Conservation (phyloP, 1,139 yeast species). For the Diutina ranongensis region DNA sequence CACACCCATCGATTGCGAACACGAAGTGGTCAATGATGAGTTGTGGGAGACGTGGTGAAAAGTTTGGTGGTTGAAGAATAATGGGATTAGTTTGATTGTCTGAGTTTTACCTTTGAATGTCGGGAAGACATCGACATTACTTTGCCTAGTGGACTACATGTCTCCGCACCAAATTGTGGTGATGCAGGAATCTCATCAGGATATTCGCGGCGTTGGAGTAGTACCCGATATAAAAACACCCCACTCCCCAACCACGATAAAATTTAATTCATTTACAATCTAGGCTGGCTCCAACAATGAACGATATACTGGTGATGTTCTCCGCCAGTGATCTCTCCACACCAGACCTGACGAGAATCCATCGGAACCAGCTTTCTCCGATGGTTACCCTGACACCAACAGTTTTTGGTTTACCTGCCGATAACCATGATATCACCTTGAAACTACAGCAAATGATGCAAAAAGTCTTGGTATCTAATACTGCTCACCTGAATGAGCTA, state of each 20-base stretch:
- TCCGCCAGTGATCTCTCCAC: slow-evolving; percentile 1
- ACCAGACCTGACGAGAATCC: neutral
- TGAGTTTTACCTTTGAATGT: too few species aligned
- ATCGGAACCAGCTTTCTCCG: neutral
- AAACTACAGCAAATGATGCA: slow-evolving; percentile 1
- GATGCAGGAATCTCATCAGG: neutral
- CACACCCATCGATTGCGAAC: too few species aligned
- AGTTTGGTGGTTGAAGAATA: too few species aligned
- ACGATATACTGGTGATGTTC: neutral
- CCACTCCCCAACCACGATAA: too few species aligned
- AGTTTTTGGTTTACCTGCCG: neutral
- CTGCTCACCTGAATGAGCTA: neutral
- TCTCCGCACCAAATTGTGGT: neutral
- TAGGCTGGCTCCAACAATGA: neutral
- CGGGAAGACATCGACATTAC: too few species aligned
- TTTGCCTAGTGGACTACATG: neutral
- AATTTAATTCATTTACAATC: too few species aligned
- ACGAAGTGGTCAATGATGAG: too few species aligned
- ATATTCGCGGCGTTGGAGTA: neutral
- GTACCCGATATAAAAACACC: neutral
- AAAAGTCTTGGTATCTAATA: neutral
- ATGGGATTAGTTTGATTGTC: too few species aligned
- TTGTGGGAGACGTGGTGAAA: too few species aligned
- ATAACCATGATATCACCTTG: neutral
- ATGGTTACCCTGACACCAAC: slow-evolving; percentile 4